Evolutionary conservation across 176 grass and related monocot species (phyloP).

Genomic region (Eragrostis nindensis): DNA sequence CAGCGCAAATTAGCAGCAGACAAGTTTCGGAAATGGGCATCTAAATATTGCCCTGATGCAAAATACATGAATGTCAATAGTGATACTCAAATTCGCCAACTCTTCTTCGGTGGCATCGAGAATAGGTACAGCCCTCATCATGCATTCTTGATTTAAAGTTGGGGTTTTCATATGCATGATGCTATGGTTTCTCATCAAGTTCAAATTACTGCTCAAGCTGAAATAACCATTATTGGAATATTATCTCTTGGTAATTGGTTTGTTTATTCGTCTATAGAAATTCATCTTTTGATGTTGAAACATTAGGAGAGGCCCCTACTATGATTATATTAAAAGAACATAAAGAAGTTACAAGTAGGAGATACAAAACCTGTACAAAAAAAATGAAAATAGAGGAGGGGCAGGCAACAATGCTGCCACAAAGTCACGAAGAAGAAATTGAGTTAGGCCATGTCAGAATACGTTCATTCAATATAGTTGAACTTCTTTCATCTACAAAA

Average conservation of each 20-base stretch:
- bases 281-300: background rate
- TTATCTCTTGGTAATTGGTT: background rate
- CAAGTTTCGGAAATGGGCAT: constrained; percentile 89
- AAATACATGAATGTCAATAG: constrained; percentile 96
- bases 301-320: background rate
- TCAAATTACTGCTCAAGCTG: background rate
- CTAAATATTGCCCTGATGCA: constrained; percentile 88
- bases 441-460: background rate
- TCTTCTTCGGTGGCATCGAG: constrained; percentile 80
- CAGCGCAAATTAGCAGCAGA: constrained; percentile 71
- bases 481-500: background rate
- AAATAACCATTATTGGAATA: background rate
- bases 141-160: background rate
- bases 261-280: background rate
- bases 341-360: background rate
- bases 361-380: background rate
- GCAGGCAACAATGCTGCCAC: background rate
- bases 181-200: background rate
- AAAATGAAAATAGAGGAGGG: background rate
- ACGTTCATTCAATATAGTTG: background rate
- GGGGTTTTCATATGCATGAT: constrained; percentile 10
- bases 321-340: background rate
- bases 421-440: background rate
- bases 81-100: constrained; percentile 85
- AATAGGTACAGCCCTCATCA: constrained; percentile 59